phyloP scores from a whole-genome alignment of 2,329 filamentous ascomycete genomes.

The Ophioceras dolichostomum region DNA sequence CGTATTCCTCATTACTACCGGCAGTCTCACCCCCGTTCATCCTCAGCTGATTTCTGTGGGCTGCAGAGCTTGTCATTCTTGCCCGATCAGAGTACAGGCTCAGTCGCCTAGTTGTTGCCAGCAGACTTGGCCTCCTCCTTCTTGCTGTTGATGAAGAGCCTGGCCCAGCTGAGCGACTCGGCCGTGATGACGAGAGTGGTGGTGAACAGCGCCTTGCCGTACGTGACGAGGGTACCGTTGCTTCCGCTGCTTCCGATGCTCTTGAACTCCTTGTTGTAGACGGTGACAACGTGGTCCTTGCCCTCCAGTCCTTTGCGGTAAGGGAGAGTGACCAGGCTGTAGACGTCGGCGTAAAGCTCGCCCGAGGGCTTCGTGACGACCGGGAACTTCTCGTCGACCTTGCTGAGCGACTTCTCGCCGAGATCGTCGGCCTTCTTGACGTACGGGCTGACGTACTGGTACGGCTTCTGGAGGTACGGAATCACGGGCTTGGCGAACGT shows the following conservation, averaged over 20 bases:
- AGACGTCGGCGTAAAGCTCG: slow-evolving; percentile 54
- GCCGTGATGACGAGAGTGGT: slow-evolving; percentile 55
- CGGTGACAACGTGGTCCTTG: slow-evolving; percentile 45
- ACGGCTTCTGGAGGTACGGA: slow-evolving; percentile 67
- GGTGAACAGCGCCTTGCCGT: slow-evolving; percentile 56
- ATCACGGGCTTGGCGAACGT: slow-evolving; percentile 67
- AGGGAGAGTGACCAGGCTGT: slow-evolving; percentile 49
- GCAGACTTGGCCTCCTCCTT: slow-evolving; percentile 49
- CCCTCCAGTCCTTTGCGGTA: slow-evolving; percentile 48
- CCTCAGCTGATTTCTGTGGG: no score
- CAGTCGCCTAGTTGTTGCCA: slow-evolving; percentile 24
- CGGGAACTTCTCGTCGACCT: slow-evolving; percentile 60
- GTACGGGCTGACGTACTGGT: slow-evolving; percentile 75
- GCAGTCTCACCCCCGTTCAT: no score
- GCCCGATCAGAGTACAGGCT: no score
- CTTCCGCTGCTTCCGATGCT: slow-evolving; percentile 47
- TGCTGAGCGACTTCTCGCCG: slow-evolving; percentile 59
- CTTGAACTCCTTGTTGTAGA: slow-evolving; percentile 48
- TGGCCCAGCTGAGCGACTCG: slow-evolving; percentile 51
- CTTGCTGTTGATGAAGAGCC: slow-evolving; percentile 44
- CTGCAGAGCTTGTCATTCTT: no score
- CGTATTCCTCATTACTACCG: no score
- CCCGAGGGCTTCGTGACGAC: slow-evolving; percentile 63
- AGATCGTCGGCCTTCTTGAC: slow-evolving; percentile 69
- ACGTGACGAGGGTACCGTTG: slow-evolving; percentile 51